phyloP scores from a whole-genome alignment of 169 alveolate species.

The Eimeria brunetti region DNA sequence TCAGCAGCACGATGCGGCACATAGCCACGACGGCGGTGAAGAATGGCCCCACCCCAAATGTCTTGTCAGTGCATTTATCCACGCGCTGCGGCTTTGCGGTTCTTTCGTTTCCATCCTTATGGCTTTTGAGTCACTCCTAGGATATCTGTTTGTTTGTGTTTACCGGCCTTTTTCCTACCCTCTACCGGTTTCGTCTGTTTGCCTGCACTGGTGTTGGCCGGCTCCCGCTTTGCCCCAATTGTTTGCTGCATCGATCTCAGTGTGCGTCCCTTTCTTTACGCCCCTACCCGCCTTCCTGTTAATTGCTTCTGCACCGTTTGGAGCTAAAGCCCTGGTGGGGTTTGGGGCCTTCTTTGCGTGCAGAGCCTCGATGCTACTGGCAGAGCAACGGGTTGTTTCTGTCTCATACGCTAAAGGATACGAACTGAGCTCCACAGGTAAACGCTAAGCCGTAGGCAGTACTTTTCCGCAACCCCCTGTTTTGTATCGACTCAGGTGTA shows the following conservation, averaged over 20 bases:
- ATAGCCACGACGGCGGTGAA: slow-evolving; percentile 82
- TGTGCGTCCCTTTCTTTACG: neutral
- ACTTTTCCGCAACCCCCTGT: neutral
- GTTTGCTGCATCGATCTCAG: neutral
- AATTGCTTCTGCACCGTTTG: neutral
- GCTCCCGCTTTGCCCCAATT: neutral
- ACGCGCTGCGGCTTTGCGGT: neutral
- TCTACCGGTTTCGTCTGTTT: neutral
- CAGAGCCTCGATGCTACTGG: slow-evolving; percentile 59
- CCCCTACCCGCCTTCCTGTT: neutral
- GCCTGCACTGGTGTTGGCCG: neutral
- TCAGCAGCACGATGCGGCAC: slow-evolving; percentile 83
- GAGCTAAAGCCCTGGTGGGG: neutral
- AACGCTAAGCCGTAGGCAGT: neutral
- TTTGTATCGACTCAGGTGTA: neutral
- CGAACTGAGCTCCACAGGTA: slow-evolving; percentile 58
- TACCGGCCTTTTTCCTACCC: neutral
- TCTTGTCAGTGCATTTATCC: slow-evolving; percentile 69
- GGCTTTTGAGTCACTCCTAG: neutral
- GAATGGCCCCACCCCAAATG: slow-evolving; percentile 82
- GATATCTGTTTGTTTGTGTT: neutral
- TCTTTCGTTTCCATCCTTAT: neutral
- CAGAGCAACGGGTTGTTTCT: slow-evolving; percentile 60
- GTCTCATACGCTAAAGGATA: slow-evolving; percentile 54
- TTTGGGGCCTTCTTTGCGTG: neutral